Evolutionary conservation across 2,329 filamentous ascomycete genomes (phyloP).

Genomic region (Aspergillus versicolor): DNA sequence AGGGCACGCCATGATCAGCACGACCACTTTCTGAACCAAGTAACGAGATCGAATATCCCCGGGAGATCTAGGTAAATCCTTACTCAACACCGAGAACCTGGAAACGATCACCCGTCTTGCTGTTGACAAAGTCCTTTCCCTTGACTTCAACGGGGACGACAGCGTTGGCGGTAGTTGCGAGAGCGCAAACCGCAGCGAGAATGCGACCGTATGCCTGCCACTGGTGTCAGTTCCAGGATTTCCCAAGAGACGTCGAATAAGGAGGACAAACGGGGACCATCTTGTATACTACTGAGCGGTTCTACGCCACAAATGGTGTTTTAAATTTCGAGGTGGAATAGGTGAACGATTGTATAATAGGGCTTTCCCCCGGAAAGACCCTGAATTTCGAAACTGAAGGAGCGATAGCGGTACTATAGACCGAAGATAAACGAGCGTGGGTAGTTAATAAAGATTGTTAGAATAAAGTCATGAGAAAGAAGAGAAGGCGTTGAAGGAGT

Average conservation of each 20-base stretch:
- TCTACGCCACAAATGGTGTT: not conserved
- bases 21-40: slow-evolving; percentile 12
- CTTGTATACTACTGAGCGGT: slow-evolving; percentile 7
- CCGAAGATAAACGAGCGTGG: slow-evolving; percentile 21
- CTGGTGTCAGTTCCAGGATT: not conserved
- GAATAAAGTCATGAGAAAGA: slow-evolving; percentile 5
- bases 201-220: slow-evolving; percentile 33
- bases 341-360: slow-evolving; percentile 17
- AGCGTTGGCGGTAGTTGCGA: slow-evolving; percentile 49
- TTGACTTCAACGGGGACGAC: slow-evolving; percentile 58
- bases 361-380: slow-evolving; percentile 20
- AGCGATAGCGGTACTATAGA: slow-evolving; percentile 10
- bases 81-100: slow-evolving; percentile 64
- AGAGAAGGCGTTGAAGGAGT: slow-evolving; percentile 10
- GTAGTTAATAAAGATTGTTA: not conserved
- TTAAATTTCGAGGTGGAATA: not conserved
- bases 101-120: slow-evolving; percentile 57
- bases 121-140: slow-evolving; percentile 63
- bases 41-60: slow-evolving; percentile 15
- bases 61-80: slow-evolving; percentile 19
- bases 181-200: slow-evolving; percentile 41
- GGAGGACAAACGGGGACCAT: slow-evolving; percentile 23
- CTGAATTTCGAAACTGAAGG: slow-evolving; percentile 12
- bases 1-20: slow-evolving; percentile 17
- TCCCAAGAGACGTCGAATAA: not conserved